Evolutionary conservation across 1,139 yeast genomes (phyloP), one percentile per base, ranked within the genome.

Genomic region (Sugiyamaella xylanicola): DNA sequence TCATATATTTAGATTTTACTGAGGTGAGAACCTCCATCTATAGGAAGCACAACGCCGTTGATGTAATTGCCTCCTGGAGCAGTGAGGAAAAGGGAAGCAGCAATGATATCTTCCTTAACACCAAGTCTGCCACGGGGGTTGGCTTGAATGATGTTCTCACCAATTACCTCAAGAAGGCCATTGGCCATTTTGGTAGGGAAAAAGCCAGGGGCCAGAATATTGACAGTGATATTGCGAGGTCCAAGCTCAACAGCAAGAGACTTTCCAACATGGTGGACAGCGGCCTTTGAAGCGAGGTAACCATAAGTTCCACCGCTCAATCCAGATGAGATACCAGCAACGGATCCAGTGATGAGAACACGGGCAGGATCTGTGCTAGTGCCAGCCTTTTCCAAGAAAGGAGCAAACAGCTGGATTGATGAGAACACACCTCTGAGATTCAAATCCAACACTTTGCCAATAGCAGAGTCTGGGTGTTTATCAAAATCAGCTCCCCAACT

Each of bases 161-260:
- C 92, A 50, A 69, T 64, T 50, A 72, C 74, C 45, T 76, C 79
- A 55, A 87, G 72, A 54, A 87, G 66, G 0, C 91, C 93, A 57
- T 81, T 77, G 47, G 91, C 79, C 93, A 87, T 86, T 70, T 85
- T 86, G 35, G 87, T 78, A 21, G 89, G 89, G 79, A 87, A 84
- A 69, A 85, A 87, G 0, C 95, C 95, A 0, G 93, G 93, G 11
- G 91, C 91, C 62, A 87, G 72, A 7, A 83, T 75, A 71, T 86
- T 86, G 62, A 84, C 88, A 48, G 82, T 84, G 65, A 85, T 80
- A 69, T 85, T 80, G 54, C 78, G 72, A n/a, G 85, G 86, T 1
- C 87, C 90, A 64, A 86, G 76, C 63, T 83, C 85, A 50, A 77
- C 67, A 1, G 91, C 86, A 65, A 86, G 76, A 59, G 79, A 74